These are phyloP conservation scores for Wallemia mellicola DNA, from an alignment of 1,284 basidiomycete species.

Conservation along the genomic window DNA sequence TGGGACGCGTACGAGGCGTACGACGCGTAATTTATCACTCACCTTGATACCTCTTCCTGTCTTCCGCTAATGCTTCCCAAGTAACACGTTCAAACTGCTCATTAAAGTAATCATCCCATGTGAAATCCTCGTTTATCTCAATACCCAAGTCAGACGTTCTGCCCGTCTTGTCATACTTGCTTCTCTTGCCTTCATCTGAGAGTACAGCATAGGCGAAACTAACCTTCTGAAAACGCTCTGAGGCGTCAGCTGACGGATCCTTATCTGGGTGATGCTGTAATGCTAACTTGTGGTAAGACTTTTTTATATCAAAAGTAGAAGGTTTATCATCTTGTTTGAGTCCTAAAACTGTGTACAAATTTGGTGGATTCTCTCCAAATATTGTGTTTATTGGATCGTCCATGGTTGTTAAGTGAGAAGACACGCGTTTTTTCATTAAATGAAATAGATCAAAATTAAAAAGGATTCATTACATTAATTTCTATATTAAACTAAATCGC, in stretches of 20 bases:
- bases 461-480: too few relatives aligned
- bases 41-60: slow-evolving; percentile 79
- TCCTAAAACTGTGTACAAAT: neutral
- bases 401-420: neutral
- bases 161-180: slow-evolving; percentile 52
- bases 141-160: slow-evolving; percentile 21
- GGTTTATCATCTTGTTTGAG: neutral
- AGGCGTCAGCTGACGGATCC: slow-evolving; percentile 1
- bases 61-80: slow-evolving; percentile 50
- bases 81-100: slow-evolving; percentile 63
- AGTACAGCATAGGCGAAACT: slow-evolving; percentile 71
- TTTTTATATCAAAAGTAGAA: neutral
- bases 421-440: too few relatives aligned
- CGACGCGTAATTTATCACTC: too few relatives aligned
- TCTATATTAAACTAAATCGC: neutral
- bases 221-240: slow-evolving; percentile 47
- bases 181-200: slow-evolving; percentile 38
- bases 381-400: neutral
- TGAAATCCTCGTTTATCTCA: slow-evolving; percentile 28
- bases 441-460: too few relatives aligned
- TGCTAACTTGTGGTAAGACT: neutral
- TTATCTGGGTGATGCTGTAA: slow-evolving; percentile 7
- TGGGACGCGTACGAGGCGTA: too few relatives aligned
- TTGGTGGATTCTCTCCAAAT: neutral
- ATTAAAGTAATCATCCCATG: slow-evolving; percentile 79